Conservation (phyloP, 2,329 filamentous ascomycete genomes). For the Diaporthe ilicicola region DNA sequence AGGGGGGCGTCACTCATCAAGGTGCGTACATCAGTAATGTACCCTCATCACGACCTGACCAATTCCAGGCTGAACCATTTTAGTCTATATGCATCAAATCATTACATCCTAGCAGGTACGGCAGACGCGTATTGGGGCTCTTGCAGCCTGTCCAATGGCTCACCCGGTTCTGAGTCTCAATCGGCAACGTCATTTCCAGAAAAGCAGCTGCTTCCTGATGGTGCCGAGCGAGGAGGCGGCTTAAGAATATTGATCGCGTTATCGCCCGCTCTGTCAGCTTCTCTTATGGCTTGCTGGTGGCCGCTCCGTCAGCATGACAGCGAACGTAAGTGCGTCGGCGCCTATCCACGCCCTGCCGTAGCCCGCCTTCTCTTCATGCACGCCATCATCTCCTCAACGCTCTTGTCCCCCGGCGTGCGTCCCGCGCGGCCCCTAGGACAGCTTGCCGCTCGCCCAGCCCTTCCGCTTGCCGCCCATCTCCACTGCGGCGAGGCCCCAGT, state of each 20-base stretch:
- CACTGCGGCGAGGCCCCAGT: constrained; percentile 94
- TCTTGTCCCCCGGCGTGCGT: neutral
- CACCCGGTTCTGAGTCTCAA: neutral
- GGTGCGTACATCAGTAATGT: neutral
- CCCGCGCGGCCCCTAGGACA: constrained; percentile 47
- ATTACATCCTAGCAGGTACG: constrained; percentile 9
- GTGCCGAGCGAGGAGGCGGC: neutral
- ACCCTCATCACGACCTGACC: neutral
- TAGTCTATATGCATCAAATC: constrained; percentile 4
- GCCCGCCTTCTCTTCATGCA: neutral
- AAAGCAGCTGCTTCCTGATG: neutral
- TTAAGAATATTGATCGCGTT: neutral
- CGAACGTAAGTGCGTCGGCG: neutral
- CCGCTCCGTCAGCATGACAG: neutral
- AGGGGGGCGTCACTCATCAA: neutral
- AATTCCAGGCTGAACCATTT: neutral
- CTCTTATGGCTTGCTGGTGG: neutral
- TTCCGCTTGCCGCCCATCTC: constrained; percentile 90
- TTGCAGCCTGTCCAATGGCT: neutral
- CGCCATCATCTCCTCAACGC: neutral
- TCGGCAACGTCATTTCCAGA: neutral
- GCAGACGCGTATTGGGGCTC: neutral
- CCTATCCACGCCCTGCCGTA: neutral
- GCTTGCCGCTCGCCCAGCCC: constrained; percentile 79
- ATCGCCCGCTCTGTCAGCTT: neutral